Conservation (phyloP, 768 basidiomycete genomes). For the Panellus pusillus region DNA sequence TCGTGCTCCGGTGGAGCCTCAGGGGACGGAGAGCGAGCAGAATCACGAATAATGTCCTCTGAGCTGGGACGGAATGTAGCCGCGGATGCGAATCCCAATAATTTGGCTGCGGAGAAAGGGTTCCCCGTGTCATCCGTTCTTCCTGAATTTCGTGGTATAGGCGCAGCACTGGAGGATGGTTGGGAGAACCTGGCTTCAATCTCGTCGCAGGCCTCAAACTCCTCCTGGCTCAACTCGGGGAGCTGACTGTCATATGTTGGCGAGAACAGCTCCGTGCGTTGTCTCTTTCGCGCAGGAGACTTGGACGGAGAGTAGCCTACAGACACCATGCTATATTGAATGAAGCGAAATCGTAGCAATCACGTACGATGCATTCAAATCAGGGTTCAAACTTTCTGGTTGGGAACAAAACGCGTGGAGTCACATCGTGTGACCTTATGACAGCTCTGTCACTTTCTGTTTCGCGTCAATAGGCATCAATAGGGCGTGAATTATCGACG, state of each 20-base stretch:
- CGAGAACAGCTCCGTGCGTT: slow-evolving; percentile 46
- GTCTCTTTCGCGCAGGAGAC: slow-evolving; percentile 56
- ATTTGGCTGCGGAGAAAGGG: background rate
- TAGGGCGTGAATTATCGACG: too few relatives aligned
- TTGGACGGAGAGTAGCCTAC: slow-evolving; percentile 31
- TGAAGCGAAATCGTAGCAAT: background rate
- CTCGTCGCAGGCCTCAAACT: slow-evolving; percentile 54
- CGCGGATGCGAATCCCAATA: slow-evolving; percentile 12
- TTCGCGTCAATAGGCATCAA: too few relatives aligned
- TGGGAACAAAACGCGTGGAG: too few relatives aligned
- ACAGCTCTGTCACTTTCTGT: too few relatives aligned
- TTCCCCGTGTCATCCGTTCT: background rate
- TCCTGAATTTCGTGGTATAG: background rate
- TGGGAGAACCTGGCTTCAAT: slow-evolving; percentile 50
- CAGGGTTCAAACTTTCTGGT: too few relatives aligned
- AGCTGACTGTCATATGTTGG: slow-evolving; percentile 62
- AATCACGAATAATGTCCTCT: slow-evolving; percentile 13
- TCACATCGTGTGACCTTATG: too few relatives aligned
- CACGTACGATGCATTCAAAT: background rate
- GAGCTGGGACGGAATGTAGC: slow-evolving; percentile 19
- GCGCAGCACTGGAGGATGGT: slow-evolving; percentile 9
- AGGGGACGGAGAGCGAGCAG: slow-evolving; percentile 39
- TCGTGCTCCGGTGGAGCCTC: slow-evolving; percentile 40
- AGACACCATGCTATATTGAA: slow-evolving; percentile 12
- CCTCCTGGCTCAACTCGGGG: slow-evolving; percentile 51